Evolutionary conservation across 192 early-diverging fungal genomes (phyloP), one percentile per base, ranked within the genome.

Genomic region (Coemansia sp.): DNA sequence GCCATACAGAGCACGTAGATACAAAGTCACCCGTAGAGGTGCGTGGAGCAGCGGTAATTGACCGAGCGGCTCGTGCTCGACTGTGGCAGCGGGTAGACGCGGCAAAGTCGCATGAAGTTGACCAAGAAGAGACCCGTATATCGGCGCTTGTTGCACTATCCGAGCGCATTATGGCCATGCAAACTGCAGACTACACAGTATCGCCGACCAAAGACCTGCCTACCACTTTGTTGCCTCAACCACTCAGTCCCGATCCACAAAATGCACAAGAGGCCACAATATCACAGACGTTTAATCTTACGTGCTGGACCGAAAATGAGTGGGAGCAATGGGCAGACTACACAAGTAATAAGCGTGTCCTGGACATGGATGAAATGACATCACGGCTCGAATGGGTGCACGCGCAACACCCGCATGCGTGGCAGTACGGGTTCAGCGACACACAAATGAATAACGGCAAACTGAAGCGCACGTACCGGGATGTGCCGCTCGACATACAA

Each of bases 401-500:
- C 44, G 71, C 52, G 34, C 55, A 47, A 17, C 71, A 70, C 19
- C 11, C 62, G 4, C 55, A 54, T 47, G 63, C 65, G 17, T 73
- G 76, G 76, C 60, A 46, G 38, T 55, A 66, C 21, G 75, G 75
- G 44, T 78, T 72, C 52, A 62, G 61, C 44, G 71, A 72, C 61
- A 4, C 52, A 15, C 10, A 15, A 1, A n/a, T 60, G 37, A 11
- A 34, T 11, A 59, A 62, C 66, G 71, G 70, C 64, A 79, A 79
- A 67, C 60, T 73, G 8, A 23, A 23, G 48, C 71, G 76, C 46
- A 66, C 57, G n/a, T 79, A 73, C 68, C 46, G 38, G 38, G 49
- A 36, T 2, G 36, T 64, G 14, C 23, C 53, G 2, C 49, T 79
- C 34, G 52, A 58, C 6, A 64, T 79, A 31, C 71, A 79, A 4